A percentile compares a stretch with the other conserved stretches of the same genome.
These are phyloP conservation scores for Brasilioporus rufonigricans DNA, from an alignment of 768 basidiomycete species.

Conservation along the genomic window DNA sequence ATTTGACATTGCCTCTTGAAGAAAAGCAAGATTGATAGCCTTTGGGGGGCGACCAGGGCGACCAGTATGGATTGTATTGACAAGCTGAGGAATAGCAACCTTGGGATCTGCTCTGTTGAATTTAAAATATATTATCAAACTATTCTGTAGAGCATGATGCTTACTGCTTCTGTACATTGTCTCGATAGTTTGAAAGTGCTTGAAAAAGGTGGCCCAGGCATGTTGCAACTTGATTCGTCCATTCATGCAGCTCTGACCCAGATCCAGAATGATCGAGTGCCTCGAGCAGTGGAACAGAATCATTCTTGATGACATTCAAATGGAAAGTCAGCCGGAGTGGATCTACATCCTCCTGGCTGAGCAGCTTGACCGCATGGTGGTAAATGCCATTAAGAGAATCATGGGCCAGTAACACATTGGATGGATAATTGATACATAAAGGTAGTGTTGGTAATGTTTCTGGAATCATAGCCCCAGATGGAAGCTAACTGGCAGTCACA, in stretches of 20 bases:
- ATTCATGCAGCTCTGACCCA: no score
- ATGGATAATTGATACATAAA: no score
- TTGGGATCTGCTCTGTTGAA: neutral
- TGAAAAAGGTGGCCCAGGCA: no score
- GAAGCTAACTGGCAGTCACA: no score
- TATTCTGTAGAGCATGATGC: no score
- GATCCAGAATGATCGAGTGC: neutral
- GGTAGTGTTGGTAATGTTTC: no score
- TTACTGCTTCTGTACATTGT: no score
- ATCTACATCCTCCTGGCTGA: neutral
- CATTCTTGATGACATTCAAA: neutral
- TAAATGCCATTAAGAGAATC: neutral
- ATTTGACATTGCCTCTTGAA: conserved; percentile 1
- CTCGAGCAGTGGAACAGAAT: neutral
- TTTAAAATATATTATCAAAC: no score
- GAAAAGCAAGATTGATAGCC: neutral
- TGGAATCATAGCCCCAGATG: no score
- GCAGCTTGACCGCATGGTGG: neutral
- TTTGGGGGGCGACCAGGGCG: neutral
- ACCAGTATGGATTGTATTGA: neutral
- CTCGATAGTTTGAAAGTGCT: no score
- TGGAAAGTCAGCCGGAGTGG: neutral
- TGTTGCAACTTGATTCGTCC: no score
- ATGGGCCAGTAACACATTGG: neutral
- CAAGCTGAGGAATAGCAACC: neutral